Evolutionary conservation across 495 filamentous ascomycete species (phyloP).

Genomic region (Cenococcum geophilum): DNA sequence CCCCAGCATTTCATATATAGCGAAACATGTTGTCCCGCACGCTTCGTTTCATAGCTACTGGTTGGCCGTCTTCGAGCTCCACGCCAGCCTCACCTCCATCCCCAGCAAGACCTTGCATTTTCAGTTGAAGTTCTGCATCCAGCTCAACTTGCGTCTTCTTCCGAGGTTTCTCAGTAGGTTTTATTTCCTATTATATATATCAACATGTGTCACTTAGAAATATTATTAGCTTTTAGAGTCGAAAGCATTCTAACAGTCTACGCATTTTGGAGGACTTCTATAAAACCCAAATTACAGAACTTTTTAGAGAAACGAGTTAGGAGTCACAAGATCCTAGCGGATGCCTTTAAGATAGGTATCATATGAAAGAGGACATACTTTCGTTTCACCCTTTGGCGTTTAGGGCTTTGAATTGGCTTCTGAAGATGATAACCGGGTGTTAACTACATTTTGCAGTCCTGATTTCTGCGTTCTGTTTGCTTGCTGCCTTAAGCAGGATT

Average conservation of each 20-base stretch:
- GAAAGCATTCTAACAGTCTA: background rate
- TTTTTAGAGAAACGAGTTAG: too few species aligned
- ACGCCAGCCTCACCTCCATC: conserved; percentile 73
- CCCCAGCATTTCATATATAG: conserved; percentile 43
- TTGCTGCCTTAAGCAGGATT: too few species aligned
- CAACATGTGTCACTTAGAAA: background rate
- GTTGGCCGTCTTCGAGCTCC: conserved; percentile 71
- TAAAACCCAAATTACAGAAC: too few species aligned
- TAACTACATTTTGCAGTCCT: too few species aligned
- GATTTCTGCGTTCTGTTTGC: background rate
- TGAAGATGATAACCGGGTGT: too few species aligned
- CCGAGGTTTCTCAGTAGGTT: conserved; percentile 19
- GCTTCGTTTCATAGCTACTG: conserved; percentile 68
- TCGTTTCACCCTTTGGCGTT: too few species aligned
- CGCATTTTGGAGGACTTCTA: too few species aligned
- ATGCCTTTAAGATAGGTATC: too few species aligned
- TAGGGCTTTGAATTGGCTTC: too few species aligned
- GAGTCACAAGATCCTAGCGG: too few species aligned
- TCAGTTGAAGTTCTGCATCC: conserved; percentile 61
- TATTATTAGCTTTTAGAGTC: background rate
- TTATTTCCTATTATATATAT: background rate
- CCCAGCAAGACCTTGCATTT: conserved; percentile 63
- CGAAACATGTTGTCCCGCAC: conserved; percentile 78
- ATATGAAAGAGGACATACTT: too few species aligned
- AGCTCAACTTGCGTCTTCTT: conserved; percentile 49